Percentiles rank a stretch among this genome's conserved stretches.
phyloP scores from a whole-genome alignment of 345 rosid species.

The Brassica rapa region DNA sequence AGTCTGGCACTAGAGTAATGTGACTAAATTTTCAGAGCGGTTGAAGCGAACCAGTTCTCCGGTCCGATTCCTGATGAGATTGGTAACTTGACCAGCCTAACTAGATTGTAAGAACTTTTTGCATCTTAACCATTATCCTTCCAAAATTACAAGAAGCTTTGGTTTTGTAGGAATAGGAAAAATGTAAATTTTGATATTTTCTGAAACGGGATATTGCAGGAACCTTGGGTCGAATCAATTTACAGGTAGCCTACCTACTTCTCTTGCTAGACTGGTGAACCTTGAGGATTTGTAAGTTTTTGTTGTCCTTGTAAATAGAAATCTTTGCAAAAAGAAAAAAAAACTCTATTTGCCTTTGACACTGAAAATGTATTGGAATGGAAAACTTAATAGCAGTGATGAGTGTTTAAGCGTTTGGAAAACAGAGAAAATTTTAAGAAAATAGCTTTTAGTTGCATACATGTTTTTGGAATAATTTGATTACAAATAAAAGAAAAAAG shows the following conservation, averaged over 20 bases:
- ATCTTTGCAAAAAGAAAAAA: not conserved
- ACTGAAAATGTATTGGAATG: not conserved
- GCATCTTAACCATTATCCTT: not conserved
- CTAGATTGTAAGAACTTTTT: constrained; percentile 40
- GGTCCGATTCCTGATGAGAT: constrained; percentile 53
- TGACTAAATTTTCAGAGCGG: constrained; percentile 38
- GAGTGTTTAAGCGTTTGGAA: not conserved
- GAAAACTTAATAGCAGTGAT: not conserved
- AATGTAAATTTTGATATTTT: not conserved
- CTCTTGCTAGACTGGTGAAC: constrained; percentile 40
- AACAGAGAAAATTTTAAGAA: too few species aligned
- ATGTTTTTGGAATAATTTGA: too few species aligned
- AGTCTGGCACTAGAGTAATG: not conserved
- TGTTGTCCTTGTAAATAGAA: not conserved
- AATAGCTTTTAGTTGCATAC: too few species aligned
- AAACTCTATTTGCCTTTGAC: not conserved
- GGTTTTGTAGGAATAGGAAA: not conserved
- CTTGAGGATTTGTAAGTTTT: constrained; percentile 21
- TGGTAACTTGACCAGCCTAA: constrained; percentile 49
- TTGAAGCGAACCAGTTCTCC: constrained; percentile 57
- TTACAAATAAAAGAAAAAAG: too few species aligned
- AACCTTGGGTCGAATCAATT: constrained; percentile 44
- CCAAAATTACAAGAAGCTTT: not conserved
- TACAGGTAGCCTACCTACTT: constrained; percentile 43
- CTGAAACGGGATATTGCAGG: constrained; percentile 28